Base-by-base conservation (phyloP, 2,329 filamentous ascomycete species). In the Venturia asperata region DNA sequence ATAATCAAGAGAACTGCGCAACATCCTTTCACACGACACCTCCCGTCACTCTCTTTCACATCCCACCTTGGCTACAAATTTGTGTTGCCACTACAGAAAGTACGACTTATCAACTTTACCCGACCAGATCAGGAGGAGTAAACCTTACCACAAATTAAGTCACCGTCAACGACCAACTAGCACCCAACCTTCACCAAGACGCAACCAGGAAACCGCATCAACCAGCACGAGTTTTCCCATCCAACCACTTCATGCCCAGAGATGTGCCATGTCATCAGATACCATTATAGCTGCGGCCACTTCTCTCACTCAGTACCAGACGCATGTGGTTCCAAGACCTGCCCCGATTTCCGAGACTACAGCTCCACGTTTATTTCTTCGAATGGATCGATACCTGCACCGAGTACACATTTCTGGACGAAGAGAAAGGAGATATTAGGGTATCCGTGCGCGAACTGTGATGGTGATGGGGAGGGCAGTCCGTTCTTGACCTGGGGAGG, bases 221-320 rank as follows among this genome's bases (percentile, higher is more conserved):
- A n/a, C 49, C 24, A 17, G 19, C 27, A 34, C 49, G 27, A 56
- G 11, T 17, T 11, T 27, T 37, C 11, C 49, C 27, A 34, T 17
- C 11, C 27, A 30, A 19, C 5, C 52, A n/a, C 30, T 27, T n/a
- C 15, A n/a, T 1, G 3, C 52, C 3, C 30, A 34, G 30, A 27
- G n/a, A 58, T 58, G 52, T 58, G 52, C 17, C 52, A 58, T 27
- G 10, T 34, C 27, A 34, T 19, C 17, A 34, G 13, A 15, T 58
- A 58, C 27, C 52, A 58, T 27, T 58, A 19, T 27, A 58, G 27
- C 52, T 58, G 52, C 52, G 30, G 30, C 52, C 52, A 58, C 30
- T 37, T 34, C 30, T 58, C 52, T 3, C 52, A 58, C 30, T n/a
- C 52, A 1, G 52, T 34, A 7, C 52, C 30, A 9, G 52, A 58